phyloP scores from a whole-genome alignment of 2,329 filamentous ascomycete species.

The Monilinia fructigena region DNA sequence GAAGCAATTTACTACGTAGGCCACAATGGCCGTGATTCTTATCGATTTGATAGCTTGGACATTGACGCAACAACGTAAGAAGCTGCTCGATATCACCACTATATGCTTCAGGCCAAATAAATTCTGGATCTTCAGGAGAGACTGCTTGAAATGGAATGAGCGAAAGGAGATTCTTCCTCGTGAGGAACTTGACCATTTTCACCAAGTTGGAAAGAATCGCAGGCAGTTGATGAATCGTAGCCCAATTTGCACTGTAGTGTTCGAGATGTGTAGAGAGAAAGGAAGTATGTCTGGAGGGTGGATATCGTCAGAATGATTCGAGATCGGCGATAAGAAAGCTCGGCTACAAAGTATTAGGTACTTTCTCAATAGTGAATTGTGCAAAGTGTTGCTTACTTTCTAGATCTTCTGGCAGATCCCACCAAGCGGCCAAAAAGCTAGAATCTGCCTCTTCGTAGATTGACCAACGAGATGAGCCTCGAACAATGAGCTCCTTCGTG shows the following conservation, averaged over 20 bases:
- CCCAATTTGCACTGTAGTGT: conserved; percentile 68
- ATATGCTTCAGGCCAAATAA: conserved; percentile 44
- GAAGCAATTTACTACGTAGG: conserved; percentile 61
- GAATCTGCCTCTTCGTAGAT: conserved; percentile 39
- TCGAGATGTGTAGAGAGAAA: conserved; percentile 66
- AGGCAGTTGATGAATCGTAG: conserved; percentile 69
- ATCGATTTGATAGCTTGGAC: conserved; percentile 72
- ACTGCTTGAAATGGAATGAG: conserved; percentile 55
- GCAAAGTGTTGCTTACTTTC: conserved; percentile 51
- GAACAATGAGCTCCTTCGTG: conserved; percentile 64
- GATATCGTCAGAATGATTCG: conserved; percentile 67
- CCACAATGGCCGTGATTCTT: conserved; percentile 72
- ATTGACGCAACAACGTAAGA: conserved; percentile 61
- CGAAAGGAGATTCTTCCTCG: conserved; percentile 58
- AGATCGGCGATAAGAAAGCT: conserved; percentile 64
- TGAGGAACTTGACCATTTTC: conserved; percentile 72
- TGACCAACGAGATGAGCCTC: conserved; percentile 54
- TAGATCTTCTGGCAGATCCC: conserved; percentile 66
- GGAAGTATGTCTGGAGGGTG: conserved; percentile 67
- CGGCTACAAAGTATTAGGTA: conserved; percentile 47
- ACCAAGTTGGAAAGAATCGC: conserved; percentile 75
- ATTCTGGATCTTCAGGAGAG: conserved; percentile 43
- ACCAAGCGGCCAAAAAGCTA: conserved; percentile 57
- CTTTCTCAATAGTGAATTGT: neutral
- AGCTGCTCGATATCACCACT: conserved; percentile 61